phyloP scores from a whole-genome alignment of 2,329 filamentous ascomycete species.

The Cladosporium halotolerans region DNA sequence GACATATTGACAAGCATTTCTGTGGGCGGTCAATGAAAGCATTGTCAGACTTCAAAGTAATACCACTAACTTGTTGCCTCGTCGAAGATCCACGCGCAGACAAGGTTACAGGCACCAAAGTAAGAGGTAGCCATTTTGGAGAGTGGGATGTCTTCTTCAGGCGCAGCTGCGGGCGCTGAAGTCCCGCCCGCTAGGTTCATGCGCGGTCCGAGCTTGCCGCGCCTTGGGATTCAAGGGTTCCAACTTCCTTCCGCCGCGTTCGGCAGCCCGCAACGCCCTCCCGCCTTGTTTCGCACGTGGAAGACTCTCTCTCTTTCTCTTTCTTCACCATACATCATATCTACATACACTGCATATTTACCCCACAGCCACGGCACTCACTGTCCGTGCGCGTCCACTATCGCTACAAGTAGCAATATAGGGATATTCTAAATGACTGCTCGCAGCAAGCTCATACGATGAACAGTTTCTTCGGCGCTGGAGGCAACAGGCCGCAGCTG shows the following conservation, averaged over 20 bases:
- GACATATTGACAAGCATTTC: too few relatives aligned
- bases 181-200: neutral
- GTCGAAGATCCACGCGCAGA: too few relatives aligned
- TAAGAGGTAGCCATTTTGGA: too few relatives aligned
- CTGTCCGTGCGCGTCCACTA: neutral
- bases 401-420: neutral
- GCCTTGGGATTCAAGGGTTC: too few relatives aligned
- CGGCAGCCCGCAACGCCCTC: conserved; percentile 3
- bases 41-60: too few relatives aligned
- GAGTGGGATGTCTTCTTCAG: too few relatives aligned
- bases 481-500: conserved; percentile 14
- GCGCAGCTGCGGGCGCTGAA: too few relatives aligned
- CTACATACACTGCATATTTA: conserved; percentile 3
- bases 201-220: neutral
- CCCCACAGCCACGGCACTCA: neutral
- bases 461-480: conserved; percentile 3
- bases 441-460: neutral
- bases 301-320: neutral
- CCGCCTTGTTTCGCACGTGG: neutral
- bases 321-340: neutral
- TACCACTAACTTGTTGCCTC: too few relatives aligned
- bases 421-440: neutral
- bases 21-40: too few relatives aligned
- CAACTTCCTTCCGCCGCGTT: too few relatives aligned
- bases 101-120: too few relatives aligned